Conservation (phyloP, 1,139 yeast genomes). For the Yamadazyma atlantica region DNA sequence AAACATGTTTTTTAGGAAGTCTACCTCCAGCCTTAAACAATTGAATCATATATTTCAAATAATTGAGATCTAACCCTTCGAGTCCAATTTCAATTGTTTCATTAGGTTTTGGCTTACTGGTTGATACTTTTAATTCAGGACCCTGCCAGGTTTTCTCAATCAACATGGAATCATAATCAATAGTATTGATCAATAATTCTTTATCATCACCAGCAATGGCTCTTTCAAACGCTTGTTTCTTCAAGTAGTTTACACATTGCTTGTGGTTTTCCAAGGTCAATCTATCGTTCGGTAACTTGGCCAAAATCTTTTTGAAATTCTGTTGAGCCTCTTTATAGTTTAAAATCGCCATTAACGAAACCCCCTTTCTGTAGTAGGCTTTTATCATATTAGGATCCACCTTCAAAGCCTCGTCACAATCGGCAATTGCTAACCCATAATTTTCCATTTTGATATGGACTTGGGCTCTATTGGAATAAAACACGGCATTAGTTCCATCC, state of each 20-base stretch:
- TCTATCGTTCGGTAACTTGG: constrained; percentile 65
- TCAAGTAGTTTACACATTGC: constrained; percentile 66
- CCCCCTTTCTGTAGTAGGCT: constrained; percentile 82
- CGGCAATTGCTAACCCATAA: constrained; percentile 80
- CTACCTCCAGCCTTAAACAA: constrained; percentile 71
- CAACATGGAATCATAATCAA: constrained; percentile 51
- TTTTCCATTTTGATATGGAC: constrained; percentile 84
- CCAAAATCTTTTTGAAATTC: constrained; percentile 67
- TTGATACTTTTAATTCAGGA: constrained; percentile 48
- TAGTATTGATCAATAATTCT: constrained; percentile 33
- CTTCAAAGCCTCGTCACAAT: constrained; percentile 70
- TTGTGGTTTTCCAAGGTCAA: constrained; percentile 63
- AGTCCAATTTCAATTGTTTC: constrained; percentile 24
- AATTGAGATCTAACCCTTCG: constrained; percentile 42
- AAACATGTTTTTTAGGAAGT: constrained; percentile 78
- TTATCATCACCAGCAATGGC: constrained; percentile 77
- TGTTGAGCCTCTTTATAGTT: constrained; percentile 72
- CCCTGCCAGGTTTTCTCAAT: constrained; percentile 68
- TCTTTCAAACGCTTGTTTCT: constrained; percentile 76
- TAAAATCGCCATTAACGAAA: constrained; percentile 74
- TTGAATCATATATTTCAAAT: constrained; percentile 64
- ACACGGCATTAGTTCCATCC: constrained; percentile 67
- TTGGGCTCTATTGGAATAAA: constrained; percentile 86
- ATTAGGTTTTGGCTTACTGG: constrained; percentile 19
- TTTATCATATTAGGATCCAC: constrained; percentile 70